A percentile compares a stretch with the other conserved stretches of the same genome.
These are phyloP conservation scores for Beauveria australis DNA, from an alignment of 2,329 filamentous ascomycete genomes.

Conservation along the genomic window DNA sequence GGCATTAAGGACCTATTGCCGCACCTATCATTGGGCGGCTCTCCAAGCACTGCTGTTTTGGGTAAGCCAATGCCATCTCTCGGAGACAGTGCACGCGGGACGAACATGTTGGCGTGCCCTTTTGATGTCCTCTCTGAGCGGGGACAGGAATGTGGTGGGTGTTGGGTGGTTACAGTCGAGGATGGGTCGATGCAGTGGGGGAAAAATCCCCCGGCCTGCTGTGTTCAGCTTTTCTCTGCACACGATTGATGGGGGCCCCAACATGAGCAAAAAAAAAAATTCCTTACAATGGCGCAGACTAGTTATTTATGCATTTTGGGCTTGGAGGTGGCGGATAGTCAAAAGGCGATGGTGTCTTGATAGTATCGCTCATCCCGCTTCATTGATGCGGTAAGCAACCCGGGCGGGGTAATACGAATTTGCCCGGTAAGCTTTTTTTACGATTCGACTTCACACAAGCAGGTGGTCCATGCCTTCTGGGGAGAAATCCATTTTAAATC, in stretches of 20 bases:
- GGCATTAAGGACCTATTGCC: neutral
- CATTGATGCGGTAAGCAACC: neutral
- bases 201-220: neutral
- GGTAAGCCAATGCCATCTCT: neutral
- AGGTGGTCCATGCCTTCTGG: neutral
- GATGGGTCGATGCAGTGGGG: slow-evolving; percentile 9
- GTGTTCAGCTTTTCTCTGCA: neutral
- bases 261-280: neutral
- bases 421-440: neutral
- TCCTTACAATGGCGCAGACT: neutral
- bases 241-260: neutral
- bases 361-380: too few relatives aligned
- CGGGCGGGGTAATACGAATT: neutral
- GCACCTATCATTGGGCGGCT: neutral
- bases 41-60: neutral
- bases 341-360: neutral
- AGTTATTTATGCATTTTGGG: neutral
- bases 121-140: neutral
- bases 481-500: too few relatives aligned
- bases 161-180: neutral
- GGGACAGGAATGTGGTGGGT: slow-evolving; percentile 4
- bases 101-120: neutral
- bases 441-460: neutral
- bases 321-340: neutral
- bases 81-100: neutral